Evolutionary conservation across 2,329 filamentous ascomycete species (phyloP).

Genomic region (Phyllosticta ampelicida): DNA sequence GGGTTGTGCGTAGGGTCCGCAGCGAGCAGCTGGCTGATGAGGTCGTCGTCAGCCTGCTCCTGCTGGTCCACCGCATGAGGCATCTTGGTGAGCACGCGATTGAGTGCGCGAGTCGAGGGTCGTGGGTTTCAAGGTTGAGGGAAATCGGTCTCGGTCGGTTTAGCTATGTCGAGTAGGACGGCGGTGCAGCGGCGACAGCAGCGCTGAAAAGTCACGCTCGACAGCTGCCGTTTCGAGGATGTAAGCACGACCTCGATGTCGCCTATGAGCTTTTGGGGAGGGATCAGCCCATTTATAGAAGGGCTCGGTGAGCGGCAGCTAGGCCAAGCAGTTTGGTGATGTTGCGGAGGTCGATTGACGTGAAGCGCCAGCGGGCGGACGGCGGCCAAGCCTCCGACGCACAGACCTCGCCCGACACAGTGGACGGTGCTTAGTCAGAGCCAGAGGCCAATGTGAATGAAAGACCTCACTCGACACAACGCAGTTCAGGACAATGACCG

Average conservation of each 20-base stretch:
- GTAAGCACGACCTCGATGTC: neutral
- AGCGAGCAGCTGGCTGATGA: conserved; percentile 20
- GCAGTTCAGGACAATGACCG: too few relatives aligned
- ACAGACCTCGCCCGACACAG: neutral
- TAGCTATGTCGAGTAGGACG: neutral
- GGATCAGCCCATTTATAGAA: neutral
- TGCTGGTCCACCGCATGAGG: conserved; percentile 24
- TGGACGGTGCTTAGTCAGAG: neutral
- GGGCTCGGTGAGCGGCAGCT: neutral
- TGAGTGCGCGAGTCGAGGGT: neutral
- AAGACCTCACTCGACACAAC: too few relatives aligned
- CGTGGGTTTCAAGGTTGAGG: neutral
- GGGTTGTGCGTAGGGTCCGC: conserved; percentile 15
- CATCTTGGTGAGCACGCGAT: conserved; percentile 16
- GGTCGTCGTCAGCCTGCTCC: conserved; percentile 17
- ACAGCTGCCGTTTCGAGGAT: neutral
- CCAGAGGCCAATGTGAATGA: too few relatives aligned
- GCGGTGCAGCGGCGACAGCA: neutral
- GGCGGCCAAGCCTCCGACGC: neutral
- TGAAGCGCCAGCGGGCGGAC: neutral
- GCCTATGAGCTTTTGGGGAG: neutral
- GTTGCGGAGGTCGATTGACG: neutral
- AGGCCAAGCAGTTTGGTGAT: neutral
- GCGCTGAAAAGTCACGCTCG: neutral
- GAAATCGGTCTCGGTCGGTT: neutral